Evolutionary conservation across 73 alveolate species (phyloP).

Genomic region (Paramecium biaurelia): DNA sequence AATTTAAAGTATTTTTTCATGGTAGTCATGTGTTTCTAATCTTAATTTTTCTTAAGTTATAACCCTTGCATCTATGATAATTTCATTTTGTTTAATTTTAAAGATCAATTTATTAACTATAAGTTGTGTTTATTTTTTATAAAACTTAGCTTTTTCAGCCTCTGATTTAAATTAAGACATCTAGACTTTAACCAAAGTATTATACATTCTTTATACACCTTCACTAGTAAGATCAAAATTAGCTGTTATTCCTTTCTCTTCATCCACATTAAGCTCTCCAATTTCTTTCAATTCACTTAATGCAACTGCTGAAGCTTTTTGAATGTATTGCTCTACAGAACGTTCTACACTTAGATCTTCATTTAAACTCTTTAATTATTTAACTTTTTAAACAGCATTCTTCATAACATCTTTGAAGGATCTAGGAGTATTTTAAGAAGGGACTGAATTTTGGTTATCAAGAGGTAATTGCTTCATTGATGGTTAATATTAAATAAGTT

Average conservation of each 20-base stretch:
- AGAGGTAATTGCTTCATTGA: not conserved
- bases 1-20: not conserved
- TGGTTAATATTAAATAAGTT: not conserved
- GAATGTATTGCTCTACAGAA: not conserved
- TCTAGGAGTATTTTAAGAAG: not conserved
- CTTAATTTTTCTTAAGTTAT: not conserved
- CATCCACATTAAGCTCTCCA: constrained; percentile 12
- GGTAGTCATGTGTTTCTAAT: constrained; percentile 32
- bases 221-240: constrained; percentile 30
- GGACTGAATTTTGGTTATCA: not conserved
- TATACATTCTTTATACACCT: constrained; percentile 33
- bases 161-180: constrained; percentile 3
- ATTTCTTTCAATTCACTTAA: not conserved
- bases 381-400: not conserved
- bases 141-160: constrained; percentile 36
- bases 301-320: not conserved
- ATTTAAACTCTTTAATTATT: not conserved
- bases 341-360: constrained; percentile 6
- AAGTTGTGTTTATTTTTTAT: constrained; percentile 2
- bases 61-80: not conserved
- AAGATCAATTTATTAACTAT: not conserved
- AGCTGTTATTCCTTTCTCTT: not conserved
- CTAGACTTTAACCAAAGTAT: constrained; percentile 14
- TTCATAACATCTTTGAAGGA: not conserved
- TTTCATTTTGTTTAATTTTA: not conserved